Percentiles rank a stretch among this genome's conserved stretches.
Evolutionary conservation across 2,329 filamentous ascomycete genomes (phyloP).

Genomic region (Calonectria montana): DNA sequence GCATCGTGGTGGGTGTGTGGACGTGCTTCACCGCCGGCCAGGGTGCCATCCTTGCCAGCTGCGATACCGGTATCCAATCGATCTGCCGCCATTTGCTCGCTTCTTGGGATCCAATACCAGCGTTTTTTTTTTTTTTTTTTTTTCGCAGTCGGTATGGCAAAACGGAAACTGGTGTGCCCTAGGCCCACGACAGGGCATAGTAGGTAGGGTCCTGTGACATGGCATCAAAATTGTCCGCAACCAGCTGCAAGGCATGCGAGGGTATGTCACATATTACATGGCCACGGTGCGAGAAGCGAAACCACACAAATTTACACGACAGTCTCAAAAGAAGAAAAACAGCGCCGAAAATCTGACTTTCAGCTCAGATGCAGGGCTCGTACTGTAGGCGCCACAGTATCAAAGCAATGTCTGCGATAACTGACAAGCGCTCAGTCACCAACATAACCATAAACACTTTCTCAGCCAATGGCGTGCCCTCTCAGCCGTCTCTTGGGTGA

Average conservation of each 20-base stretch:
- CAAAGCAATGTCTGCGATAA: background rate
- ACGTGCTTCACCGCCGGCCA: constrained; percentile 25
- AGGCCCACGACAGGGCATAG: background rate
- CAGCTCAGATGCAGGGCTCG: background rate
- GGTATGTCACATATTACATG: background rate
- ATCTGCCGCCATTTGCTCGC: constrained; percentile 13
- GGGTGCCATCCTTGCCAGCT: background rate
- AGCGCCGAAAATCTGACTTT: background rate
- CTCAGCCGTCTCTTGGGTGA: background rate
- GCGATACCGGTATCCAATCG: constrained; percentile 25
- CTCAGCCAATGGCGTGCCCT: background rate
- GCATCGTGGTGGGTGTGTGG: background rate
- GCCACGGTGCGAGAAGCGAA: constrained; percentile 10
- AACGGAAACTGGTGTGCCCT: constrained; percentile 4
- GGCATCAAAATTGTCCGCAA: constrained; percentile 7
- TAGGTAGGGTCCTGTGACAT: background rate
- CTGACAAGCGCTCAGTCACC: background rate
- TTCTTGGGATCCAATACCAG: constrained; percentile 1
- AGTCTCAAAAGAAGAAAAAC: background rate
- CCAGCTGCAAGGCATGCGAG: constrained; percentile 19
- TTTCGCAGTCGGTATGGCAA: constrained; percentile 14
- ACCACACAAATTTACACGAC: background rate
- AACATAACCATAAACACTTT: background rate
- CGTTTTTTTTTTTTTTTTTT: constrained; percentile 12
- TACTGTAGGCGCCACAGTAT: background rate